Percentiles rank a stretch among this genome's conserved stretches.
phyloP scores from a whole-genome alignment of 208 protist genomes.

The Leishmania guyanensis region DNA sequence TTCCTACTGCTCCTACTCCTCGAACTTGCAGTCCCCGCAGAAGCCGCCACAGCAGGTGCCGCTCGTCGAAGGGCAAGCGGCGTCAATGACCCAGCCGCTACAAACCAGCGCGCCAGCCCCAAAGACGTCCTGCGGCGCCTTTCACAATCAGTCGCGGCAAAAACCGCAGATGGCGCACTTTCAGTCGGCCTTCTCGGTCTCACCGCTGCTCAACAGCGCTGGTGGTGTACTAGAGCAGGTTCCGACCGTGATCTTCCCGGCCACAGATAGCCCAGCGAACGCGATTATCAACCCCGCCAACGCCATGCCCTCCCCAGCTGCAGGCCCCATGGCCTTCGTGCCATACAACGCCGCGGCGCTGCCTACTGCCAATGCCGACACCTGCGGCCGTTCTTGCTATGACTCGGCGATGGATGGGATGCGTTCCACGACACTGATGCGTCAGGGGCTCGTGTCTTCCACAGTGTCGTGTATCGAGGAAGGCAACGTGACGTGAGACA shows the following conservation, averaged over 20 bases:
- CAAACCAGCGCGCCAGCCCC: background rate
- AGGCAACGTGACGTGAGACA: background rate
- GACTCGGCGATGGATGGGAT: background rate
- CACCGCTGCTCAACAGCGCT: conserved; percentile 20
- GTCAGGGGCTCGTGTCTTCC: background rate
- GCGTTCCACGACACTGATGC: background rate
- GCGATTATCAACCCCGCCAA: background rate
- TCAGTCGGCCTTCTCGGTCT: conserved; percentile 9
- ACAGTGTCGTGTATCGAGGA: background rate
- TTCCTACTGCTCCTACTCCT: conserved; percentile 12
- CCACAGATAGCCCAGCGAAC: conserved; percentile 13
- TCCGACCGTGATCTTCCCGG: conserved; percentile 2
- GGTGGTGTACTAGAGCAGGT: conserved; percentile 11
- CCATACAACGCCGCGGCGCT: background rate
- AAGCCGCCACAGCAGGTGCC: conserved; percentile 16
- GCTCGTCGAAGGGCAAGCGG: background rate
- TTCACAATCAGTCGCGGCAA: background rate
- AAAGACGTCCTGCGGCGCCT: background rate
- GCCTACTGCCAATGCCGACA: background rate
- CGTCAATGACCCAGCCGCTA: background rate
- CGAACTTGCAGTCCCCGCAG: background rate
- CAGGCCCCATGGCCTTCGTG: background rate
- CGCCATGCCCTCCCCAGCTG: background rate
- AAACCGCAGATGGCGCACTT: background rate
- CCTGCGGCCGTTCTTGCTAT: background rate